These are phyloP conservation scores for Stenocarpella maydis DNA, from an alignment of 2,329 filamentous ascomycete genomes.

Conservation along the genomic window DNA sequence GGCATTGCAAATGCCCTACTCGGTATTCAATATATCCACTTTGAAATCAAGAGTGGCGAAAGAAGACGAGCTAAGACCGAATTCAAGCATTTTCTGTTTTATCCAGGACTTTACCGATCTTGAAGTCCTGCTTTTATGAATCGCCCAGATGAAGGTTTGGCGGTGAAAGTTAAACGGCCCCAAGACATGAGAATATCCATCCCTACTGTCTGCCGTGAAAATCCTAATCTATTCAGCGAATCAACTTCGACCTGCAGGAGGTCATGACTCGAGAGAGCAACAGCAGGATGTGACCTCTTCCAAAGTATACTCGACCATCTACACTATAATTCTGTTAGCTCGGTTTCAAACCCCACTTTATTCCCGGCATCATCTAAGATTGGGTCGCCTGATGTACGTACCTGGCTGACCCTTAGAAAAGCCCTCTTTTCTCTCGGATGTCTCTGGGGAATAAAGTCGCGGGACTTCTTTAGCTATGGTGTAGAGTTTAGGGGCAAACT, in stretches of 20 bases:
- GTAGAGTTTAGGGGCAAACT: too few relatives aligned
- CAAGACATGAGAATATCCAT: background rate
- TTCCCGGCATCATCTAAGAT: too few relatives aligned
- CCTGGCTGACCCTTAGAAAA: too few relatives aligned
- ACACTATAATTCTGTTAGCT: too few relatives aligned
- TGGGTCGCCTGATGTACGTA: too few relatives aligned
- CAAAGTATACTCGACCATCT: too few relatives aligned
- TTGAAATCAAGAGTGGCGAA: background rate
- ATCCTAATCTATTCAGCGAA: background rate
- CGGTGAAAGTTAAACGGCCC: slow-evolving; percentile 2
- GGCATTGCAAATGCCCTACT: background rate
- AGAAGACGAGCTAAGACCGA: slow-evolving; percentile 6
- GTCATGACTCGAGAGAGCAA: slow-evolving; percentile 24
- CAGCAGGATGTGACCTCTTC: background rate
- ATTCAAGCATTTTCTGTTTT: background rate
- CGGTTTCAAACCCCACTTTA: too few relatives aligned
- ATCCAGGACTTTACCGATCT: background rate
- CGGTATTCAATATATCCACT: background rate
- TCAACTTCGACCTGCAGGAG: background rate
- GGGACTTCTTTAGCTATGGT: too few relatives aligned
- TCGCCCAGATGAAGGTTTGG: background rate
- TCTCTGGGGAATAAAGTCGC: too few relatives aligned
- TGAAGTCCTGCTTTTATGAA: background rate
- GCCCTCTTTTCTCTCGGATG: too few relatives aligned
- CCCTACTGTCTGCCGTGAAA: background rate